Conservation (phyloP, 2,329 filamentous ascomycete species). For the Colletotrichum lini region DNA sequence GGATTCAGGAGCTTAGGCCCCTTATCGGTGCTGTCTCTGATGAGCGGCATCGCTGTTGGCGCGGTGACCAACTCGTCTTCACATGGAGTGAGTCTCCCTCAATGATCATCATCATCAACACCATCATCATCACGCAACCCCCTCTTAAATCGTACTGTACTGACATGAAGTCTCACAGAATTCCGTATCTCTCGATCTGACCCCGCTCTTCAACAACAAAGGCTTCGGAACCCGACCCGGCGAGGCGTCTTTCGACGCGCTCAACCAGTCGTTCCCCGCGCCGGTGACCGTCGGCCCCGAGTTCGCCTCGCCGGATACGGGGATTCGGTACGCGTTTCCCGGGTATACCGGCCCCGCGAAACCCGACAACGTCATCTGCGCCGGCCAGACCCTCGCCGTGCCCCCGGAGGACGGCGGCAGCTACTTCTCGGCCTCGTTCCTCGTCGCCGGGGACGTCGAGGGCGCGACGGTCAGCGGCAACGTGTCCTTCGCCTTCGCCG, state of each 20-base stretch:
- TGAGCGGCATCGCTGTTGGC: conserved; percentile 11
- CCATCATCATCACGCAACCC: neutral
- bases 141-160: neutral
- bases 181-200: conserved; percentile 20
- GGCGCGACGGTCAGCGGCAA: conserved; percentile 56
- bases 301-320: conserved; percentile 57
- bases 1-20: neutral
- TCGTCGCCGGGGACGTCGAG: conserved; percentile 59
- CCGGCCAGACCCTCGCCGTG: conserved; percentile 56
- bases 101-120: too few species aligned
- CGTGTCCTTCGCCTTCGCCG: conserved; percentile 59
- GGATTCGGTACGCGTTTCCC: conserved; percentile 58
- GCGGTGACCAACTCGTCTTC: neutral
- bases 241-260: conserved; percentile 60
- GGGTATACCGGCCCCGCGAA: conserved; percentile 53
- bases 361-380: conserved; percentile 61
- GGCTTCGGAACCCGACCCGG: conserved; percentile 60
- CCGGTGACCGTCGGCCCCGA: conserved; percentile 48
- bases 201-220: conserved; percentile 60
- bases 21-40: conserved; percentile 13
- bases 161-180: conserved; percentile 9
- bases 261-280: conserved; percentile 59
- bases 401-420: conserved; percentile 40
- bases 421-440: conserved; percentile 60
- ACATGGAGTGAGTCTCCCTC: conserved; percentile 20